A percentile compares a stretch with the other conserved stretches of the same genome.
phyloP scores from a whole-genome alignment of 139 green algal species.

The Trebouxia sp. region DNA sequence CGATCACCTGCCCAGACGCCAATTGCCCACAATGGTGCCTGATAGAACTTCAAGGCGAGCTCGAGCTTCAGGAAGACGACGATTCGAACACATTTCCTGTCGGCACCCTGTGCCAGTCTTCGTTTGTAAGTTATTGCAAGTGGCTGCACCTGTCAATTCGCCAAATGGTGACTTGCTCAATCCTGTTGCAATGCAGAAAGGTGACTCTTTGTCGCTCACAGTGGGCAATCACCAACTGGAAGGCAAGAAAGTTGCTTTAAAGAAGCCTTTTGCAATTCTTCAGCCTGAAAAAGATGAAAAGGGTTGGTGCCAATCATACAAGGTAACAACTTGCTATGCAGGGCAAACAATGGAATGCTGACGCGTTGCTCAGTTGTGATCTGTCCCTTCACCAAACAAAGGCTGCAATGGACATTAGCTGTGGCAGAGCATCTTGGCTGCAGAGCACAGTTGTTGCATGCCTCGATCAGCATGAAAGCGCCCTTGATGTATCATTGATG shows the following conservation, averaged over 20 bases:
- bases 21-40: slow-evolving; percentile 42
- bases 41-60: slow-evolving; percentile 61
- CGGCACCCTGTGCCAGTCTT: slow-evolving; percentile 41
- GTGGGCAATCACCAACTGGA: slow-evolving; percentile 87
- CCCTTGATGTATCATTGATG: too few relatives aligned
- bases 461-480: too few relatives aligned
- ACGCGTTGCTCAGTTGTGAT: too few relatives aligned
- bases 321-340: too few relatives aligned
- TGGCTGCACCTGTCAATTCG: too few relatives aligned
- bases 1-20: background rate
- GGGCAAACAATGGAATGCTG: too few relatives aligned
- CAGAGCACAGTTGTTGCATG: too few relatives aligned
- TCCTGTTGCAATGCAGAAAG: too few relatives aligned
- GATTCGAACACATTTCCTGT: slow-evolving; percentile 39
- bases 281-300: slow-evolving; percentile 26
- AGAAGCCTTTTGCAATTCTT: slow-evolving; percentile 82
- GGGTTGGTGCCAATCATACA: background rate
- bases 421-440: too few relatives aligned
- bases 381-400: too few relatives aligned
- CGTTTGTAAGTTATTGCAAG: slow-evolving; percentile 37
- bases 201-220: slow-evolving; percentile 61
- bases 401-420: too few relatives aligned
- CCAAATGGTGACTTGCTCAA: too few relatives aligned
- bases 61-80: slow-evolving; percentile 38
- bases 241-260: slow-evolving; percentile 72